Evolutionary conservation across 2,329 filamentous ascomycete genomes (phyloP), one percentile per base, ranked within the genome.

Genomic region (Sporothrix schenckii): DNA sequence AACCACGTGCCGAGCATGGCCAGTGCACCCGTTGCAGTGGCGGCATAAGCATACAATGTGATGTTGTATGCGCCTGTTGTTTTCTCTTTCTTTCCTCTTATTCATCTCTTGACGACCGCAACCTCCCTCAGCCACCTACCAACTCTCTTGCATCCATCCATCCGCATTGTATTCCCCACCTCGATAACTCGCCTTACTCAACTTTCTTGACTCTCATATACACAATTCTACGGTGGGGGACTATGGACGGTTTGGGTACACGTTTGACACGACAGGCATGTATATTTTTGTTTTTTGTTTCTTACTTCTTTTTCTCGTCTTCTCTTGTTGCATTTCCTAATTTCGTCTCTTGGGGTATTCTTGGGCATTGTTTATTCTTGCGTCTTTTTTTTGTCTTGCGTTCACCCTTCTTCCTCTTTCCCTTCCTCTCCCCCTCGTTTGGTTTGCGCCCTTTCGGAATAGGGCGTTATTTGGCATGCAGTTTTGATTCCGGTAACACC

Each of bases 251-350:
- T 21, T 39, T 19, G 27, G 63, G 63, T 66, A 27, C 27, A 52
- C 47, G 21, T 41, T 53, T 52, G 24, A 27, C 34, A 66, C 63
- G 63, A 66, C 63, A 66, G 63, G 63, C 63, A 66, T 66, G 63
- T 66, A 66, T 66, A 52, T 66, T 66, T 66, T 27, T 16, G 50
- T 27, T 21, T 39, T 49, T n/a, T 27, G 34, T 44, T 14, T 24
- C 16, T 30, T 27, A 21, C 7, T 66, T 16, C 21, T 49, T 30
- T 41, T 50, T 53, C 10, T 47, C 24, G 39, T 63, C 16, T 30
- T 34, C 5, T 11, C 2, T 30, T 27, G 39, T 47, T n/a, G 27
- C 27, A 30, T 30, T 63, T 21, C n/a, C 16, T 54, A n/a, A 53
- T 67, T 50, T 60, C 24, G 52, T 63, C 30, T 69, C 39, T 24